A percentile compares a stretch with the other conserved stretches of the same genome.
phyloP scores from a whole-genome alignment of 2,329 filamentous ascomycete species.

The Pezicula radicicola region DNA sequence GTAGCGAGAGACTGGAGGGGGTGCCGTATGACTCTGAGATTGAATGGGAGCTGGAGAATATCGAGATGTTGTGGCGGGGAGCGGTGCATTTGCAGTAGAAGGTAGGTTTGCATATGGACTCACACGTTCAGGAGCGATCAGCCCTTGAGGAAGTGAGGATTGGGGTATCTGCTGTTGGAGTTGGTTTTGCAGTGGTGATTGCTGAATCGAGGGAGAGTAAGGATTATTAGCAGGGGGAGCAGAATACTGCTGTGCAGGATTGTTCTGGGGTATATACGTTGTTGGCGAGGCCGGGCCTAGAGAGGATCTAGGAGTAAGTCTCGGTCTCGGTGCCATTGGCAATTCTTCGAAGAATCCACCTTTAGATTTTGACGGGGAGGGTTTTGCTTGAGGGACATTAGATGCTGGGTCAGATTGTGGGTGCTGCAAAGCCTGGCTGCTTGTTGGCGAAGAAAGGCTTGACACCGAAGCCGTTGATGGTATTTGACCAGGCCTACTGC shows the following conservation, averaged over 20 bases:
- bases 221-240: conserved; percentile 18
- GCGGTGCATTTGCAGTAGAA: conserved; percentile 4
- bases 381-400: background rate
- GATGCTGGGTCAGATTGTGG: conserved; percentile 8
- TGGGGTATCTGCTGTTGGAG: conserved; percentile 10
- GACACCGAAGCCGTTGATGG: conserved; percentile 15
- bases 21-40: conserved; percentile 36
- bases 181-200: conserved; percentile 11
- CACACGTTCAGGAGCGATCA: conserved; percentile 27
- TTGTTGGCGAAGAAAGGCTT: conserved; percentile 18
- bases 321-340: conserved; percentile 59
- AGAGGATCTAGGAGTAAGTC: conserved; percentile 53
- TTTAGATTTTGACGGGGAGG: conserved; percentile 28
- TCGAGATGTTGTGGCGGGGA: conserved; percentile 34
- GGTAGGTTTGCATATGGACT: conserved; percentile 28
- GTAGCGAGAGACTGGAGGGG: conserved; percentile 31
- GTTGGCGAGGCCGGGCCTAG: conserved; percentile 20
- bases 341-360: conserved; percentile 76
- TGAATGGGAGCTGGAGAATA: conserved; percentile 59
- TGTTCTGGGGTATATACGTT: background rate
- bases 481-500: conserved; percentile 20
- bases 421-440: conserved; percentile 10
- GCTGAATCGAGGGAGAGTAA: conserved; percentile 11
- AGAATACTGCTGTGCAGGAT: conserved; percentile 4
- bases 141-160: conserved; percentile 15